Conservation (phyloP, 176 grass and related monocot species). For the Thinopyrum elongatum region DNA sequence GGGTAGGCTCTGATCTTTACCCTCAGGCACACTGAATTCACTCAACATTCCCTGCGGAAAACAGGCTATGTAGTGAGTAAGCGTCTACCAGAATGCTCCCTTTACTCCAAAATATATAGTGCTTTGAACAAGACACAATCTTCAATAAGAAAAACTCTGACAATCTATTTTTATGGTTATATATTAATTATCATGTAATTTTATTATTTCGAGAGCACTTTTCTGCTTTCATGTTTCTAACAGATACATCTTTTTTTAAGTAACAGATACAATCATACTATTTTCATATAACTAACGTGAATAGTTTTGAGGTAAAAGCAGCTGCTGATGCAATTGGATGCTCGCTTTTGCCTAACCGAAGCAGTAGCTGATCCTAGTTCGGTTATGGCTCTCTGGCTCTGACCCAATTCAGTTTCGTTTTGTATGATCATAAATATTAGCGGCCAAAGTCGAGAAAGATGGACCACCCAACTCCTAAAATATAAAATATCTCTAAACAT, state of each 20-base stretch:
- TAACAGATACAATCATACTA: not conserved
- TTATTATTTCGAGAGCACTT: not conserved
- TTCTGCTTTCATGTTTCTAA: not conserved
- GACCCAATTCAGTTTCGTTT: not conserved
- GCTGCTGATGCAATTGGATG: not conserved
- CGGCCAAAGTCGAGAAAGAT: not conserved
- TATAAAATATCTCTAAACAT: not conserved
- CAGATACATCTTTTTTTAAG: not conserved
- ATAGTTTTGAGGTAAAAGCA: not conserved
- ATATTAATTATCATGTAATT: not conserved
- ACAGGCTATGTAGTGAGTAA: slow-evolving; percentile 19
- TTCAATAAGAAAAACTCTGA: not conserved
- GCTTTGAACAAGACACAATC: not conserved
- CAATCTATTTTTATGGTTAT: not conserved
- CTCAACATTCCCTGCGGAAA: slow-evolving; percentile 52
- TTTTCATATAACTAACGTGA: not conserved
- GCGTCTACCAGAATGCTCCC: not conserved
- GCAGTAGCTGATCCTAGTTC: not conserved
- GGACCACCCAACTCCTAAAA: not conserved
- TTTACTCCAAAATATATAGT: not conserved
- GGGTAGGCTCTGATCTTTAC: slow-evolving; percentile 41
- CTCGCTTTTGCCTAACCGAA: not conserved
- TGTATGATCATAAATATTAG: not conserved
- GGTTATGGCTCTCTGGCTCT: not conserved
- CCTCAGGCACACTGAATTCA: slow-evolving; percentile 75